Evolutionary conservation across 1,284 basidiomycete genomes (phyloP), one percentile per base, ranked within the genome.

Genomic region (Cerrena zonata): DNA sequence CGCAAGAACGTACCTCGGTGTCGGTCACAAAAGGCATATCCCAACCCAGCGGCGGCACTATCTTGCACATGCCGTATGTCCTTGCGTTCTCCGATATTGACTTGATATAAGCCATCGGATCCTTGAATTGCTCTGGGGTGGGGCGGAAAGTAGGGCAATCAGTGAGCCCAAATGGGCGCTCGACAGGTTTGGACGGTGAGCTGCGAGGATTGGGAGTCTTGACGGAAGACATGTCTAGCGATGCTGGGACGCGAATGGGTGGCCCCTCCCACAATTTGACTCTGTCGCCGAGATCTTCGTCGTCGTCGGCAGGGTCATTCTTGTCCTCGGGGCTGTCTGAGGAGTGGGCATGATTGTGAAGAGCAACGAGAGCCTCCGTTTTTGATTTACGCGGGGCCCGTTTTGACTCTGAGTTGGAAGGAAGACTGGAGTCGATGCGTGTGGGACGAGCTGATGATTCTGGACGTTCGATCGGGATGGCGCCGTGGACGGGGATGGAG

Each of bases 1-100:
- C n/a, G n/a, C n/a, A n/a, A n/a, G 53, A 48, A 24, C 60, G 67
- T 45, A 92, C 92, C 79, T 94, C 89, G 26, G 93, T 92, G 66
- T 98, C 88, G 41, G 94, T 89, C n/a, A 91, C 86, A 68, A 97
- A 99, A 13, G 94, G 92, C 82, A 97, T 95, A 59, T 87, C 82
- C 96, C 96, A 99, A 34, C 84, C 91, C 53, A 80, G 75, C 1
- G 96, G 96, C 52, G 96, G 96, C 19, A 98, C 80, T 54, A 99
- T 85, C 74, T 99, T 99, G 73, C 91, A 94, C 61, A 99, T 94
- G 26, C 96, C 96, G 65, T 83, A 93, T 44, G 80, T 71, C 61
- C 77, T 82, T 0, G 89, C 94, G 34, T 80, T 73, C 47, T 85
- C 78, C 5, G 89, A 82, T 60, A 96, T 90, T 50, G 83, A 86